Conservation (phyloP, 305 asterid species). For the Solanum chacoense region DNA sequence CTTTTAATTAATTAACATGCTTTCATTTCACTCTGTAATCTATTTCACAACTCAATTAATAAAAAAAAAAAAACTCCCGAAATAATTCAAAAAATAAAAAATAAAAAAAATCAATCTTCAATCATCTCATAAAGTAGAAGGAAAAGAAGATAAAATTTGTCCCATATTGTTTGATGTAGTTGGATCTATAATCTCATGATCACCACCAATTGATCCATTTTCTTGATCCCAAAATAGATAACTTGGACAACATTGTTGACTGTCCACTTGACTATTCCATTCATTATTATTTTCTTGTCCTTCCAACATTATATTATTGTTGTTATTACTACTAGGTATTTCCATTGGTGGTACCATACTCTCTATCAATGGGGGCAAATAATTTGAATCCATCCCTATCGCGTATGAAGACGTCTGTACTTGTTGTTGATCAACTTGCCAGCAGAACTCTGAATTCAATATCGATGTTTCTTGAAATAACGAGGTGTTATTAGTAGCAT, state of each 20-base stretch:
- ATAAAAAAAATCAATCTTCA: not conserved
- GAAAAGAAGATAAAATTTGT: constrained; percentile 1
- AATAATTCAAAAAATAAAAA: not conserved
- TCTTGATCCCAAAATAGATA: constrained; percentile 9
- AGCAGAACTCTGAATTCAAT: not conserved
- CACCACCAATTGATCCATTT: not conserved
- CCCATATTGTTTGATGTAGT: not conserved
- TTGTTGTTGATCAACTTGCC: not conserved
- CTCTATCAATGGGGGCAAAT: not conserved
- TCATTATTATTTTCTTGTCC: not conserved
- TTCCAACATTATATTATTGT: not conserved
- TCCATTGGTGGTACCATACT: not conserved
- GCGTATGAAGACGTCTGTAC: not conserved
- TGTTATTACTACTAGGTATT: not conserved
- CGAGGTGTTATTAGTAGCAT: not conserved
- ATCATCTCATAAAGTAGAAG: not conserved
- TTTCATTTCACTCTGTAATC: constrained; percentile 5
- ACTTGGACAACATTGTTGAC: constrained; percentile 4
- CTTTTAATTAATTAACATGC: not conserved
- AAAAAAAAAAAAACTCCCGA: not conserved
- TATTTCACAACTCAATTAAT: not conserved
- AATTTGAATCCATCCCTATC: not conserved
- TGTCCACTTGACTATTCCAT: not conserved
- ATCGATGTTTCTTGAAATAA: not conserved
- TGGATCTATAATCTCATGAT: not conserved